Evolutionary conservation across 768 basidiomycete species (phyloP).

Genomic region (Sporobolomyces phaffii): DNA sequence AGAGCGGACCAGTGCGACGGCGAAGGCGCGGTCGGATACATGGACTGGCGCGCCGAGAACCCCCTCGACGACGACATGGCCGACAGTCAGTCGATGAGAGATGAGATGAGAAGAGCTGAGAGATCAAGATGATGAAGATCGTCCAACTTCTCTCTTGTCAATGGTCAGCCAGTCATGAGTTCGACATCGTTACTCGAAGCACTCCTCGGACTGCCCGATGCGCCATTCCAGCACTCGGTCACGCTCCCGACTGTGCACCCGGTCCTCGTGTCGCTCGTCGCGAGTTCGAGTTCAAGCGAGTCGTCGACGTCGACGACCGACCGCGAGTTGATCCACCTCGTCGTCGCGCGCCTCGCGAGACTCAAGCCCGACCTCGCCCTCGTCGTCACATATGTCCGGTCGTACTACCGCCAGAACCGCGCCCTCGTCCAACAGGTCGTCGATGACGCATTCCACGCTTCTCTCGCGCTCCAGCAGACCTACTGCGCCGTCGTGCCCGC

Average conservation of each 20-base stretch:
- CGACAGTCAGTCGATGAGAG: neutral
- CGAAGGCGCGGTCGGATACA: constrained; percentile 22
- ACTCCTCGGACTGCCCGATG: neutral
- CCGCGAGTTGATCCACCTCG: constrained; percentile 1
- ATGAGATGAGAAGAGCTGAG: neutral
- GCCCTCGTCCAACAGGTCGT: neutral
- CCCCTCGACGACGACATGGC: too few species aligned
- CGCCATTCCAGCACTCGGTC: neutral
- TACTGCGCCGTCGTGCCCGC: neutral
- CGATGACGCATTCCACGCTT: constrained; percentile 8
- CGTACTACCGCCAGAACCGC: neutral
- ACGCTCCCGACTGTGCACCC: too few species aligned
- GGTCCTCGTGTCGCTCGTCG: neutral
- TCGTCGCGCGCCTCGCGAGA: constrained; percentile 4
- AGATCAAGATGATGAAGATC: neutral
- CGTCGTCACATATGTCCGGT: constrained; percentile 17
- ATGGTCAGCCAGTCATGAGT: too few species aligned
- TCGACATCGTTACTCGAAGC: neutral
- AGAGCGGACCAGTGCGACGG: constrained; percentile 21
- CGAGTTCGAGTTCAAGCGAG: too few species aligned
- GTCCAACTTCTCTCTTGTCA: neutral
- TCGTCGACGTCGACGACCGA: neutral
- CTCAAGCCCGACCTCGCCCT: constrained; percentile 5
- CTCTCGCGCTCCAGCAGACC: neutral
- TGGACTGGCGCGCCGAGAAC: constrained; percentile 9